Conservation (phyloP, 768 basidiomycete genomes). For the Multifurca ochricompacta region DNA sequence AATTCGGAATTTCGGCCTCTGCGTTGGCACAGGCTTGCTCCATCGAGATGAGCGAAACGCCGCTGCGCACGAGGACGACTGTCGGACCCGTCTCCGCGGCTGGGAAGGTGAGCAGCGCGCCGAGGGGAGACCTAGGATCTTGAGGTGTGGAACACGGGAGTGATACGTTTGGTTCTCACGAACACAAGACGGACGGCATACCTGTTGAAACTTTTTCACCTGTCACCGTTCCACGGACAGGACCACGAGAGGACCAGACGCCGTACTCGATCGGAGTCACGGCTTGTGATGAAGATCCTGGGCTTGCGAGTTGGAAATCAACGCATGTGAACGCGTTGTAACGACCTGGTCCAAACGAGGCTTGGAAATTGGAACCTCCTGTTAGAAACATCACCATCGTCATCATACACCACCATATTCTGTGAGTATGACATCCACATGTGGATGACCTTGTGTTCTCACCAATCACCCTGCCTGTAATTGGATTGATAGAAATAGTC, state of each 20-base stretch:
- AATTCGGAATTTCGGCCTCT: conserved; percentile 51
- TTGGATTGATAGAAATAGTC: conserved; percentile 39
- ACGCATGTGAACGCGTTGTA: conserved; percentile 55
- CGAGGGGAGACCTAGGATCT: conserved; percentile 46
- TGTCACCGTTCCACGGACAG: conserved; percentile 39
- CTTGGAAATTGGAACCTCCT: conserved; percentile 38
- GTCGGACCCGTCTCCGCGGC: conserved; percentile 23
- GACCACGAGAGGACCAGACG: conserved; percentile 43
- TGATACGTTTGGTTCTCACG: neutral
- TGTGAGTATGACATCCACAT: neutral
- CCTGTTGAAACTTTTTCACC: conserved; percentile 43
- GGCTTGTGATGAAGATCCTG: conserved; percentile 3
- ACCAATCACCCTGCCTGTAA: conserved; percentile 33
- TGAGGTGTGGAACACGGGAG: neutral
- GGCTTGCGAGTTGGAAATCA: conserved; percentile 49
- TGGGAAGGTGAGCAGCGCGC: conserved; percentile 20
- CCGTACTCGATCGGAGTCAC: conserved; percentile 47
- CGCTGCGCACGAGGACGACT: conserved; percentile 49
- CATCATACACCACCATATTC: too few species aligned
- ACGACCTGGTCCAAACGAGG: conserved; percentile 52
- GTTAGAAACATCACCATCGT: conserved; percentile 2
- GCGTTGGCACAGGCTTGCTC: conserved; percentile 56
- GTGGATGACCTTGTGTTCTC: neutral
- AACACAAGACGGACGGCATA: conserved; percentile 25
- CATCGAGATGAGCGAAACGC: conserved; percentile 56